A percentile compares a stretch with the other conserved stretches of the same genome.
Evolutionary conservation across 2,329 filamentous ascomycete genomes (phyloP).

Genomic region (Ophiostoma montium): DNA sequence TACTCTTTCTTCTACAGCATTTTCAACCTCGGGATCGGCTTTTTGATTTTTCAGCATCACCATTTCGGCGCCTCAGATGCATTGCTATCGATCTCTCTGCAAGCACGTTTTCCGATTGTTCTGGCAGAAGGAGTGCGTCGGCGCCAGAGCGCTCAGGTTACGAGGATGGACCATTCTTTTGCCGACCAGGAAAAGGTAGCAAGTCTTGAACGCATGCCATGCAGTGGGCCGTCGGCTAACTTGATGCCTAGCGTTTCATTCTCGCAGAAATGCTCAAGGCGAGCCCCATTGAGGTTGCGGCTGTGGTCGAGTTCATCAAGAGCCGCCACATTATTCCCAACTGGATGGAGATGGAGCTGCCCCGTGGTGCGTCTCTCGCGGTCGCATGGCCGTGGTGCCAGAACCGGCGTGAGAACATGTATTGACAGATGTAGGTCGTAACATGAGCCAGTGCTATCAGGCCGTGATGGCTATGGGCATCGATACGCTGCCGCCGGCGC

Average conservation of each 20-base stretch:
- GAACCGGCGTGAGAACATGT: background rate
- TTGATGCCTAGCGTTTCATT: slow-evolving; percentile 38
- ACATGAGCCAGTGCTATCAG: slow-evolving; percentile 21
- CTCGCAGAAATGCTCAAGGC: slow-evolving; percentile 44
- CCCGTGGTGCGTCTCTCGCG: slow-evolving; percentile 16
- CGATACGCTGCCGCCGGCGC: background rate
- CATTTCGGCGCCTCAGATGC: slow-evolving; percentile 19
- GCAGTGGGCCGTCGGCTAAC: background rate
- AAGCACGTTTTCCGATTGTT: slow-evolving; percentile 15
- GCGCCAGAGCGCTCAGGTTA: slow-evolving; percentile 6
- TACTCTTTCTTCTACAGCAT: too few relatives aligned
- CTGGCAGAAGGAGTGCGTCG: slow-evolving; percentile 11
- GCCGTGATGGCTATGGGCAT: slow-evolving; percentile 19
- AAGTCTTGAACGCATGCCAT: background rate
- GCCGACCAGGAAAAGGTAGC: slow-evolving; percentile 39
- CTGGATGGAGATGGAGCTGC: slow-evolving; percentile 24
- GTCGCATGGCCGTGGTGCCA: background rate
- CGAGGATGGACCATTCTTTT: slow-evolving; percentile 30
- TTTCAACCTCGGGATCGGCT: background rate
- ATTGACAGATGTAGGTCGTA: slow-evolving; percentile 19
- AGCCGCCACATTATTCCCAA: slow-evolving; percentile 18
- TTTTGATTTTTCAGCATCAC: background rate
- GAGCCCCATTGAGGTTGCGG: slow-evolving; percentile 33
- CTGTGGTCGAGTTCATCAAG: slow-evolving; percentile 33
- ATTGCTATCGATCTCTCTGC: slow-evolving; percentile 17